Conservation (phyloP, 2,329 filamentous ascomycete species). For the Verticillium longisporum region DNA sequence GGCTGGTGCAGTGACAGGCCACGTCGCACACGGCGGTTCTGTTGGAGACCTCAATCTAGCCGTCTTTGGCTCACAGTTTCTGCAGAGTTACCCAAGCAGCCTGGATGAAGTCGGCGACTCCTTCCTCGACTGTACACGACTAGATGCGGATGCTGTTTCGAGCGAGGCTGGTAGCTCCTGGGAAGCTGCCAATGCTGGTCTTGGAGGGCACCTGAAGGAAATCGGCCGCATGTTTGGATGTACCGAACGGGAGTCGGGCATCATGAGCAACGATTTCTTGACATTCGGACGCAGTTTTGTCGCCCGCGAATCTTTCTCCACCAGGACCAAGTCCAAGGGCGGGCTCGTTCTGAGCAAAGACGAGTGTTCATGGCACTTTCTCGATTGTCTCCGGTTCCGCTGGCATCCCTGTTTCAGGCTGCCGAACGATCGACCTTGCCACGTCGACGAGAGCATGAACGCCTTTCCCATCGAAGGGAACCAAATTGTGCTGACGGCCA, state of each 20-base stretch:
- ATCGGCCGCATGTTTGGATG: constrained; percentile 86
- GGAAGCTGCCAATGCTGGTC: constrained; percentile 92
- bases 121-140: constrained; percentile 85
- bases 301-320: constrained; percentile 76
- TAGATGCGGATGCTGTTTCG: constrained; percentile 70
- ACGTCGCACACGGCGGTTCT: constrained; percentile 75
- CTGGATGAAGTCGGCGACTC: constrained; percentile 87
- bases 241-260: constrained; percentile 80
- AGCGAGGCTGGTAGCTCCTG: constrained; percentile 84
- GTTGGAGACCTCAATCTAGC: constrained; percentile 71
- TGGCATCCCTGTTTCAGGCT: constrained; percentile 85
- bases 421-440: constrained; percentile 62
- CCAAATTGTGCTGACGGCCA: constrained; percentile 68
- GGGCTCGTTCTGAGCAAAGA: constrained; percentile 68
- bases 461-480: constrained; percentile 78
- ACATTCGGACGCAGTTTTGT: constrained; percentile 78
- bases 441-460: constrained; percentile 69
- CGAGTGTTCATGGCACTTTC: constrained; percentile 85
- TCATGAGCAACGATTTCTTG: constrained; percentile 88
- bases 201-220: constrained; percentile 88
- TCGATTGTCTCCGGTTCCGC: constrained; percentile 83
- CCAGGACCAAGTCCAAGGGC: constrained; percentile 77
- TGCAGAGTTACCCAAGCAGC: constrained; percentile 84
- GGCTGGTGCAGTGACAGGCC: constrained; percentile 64
- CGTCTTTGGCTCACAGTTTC: constrained; percentile 85